These are phyloP conservation scores for Aspergillus viridinutans DNA, from an alignment of 2,329 filamentous ascomycete genomes.

Conservation along the genomic window DNA sequence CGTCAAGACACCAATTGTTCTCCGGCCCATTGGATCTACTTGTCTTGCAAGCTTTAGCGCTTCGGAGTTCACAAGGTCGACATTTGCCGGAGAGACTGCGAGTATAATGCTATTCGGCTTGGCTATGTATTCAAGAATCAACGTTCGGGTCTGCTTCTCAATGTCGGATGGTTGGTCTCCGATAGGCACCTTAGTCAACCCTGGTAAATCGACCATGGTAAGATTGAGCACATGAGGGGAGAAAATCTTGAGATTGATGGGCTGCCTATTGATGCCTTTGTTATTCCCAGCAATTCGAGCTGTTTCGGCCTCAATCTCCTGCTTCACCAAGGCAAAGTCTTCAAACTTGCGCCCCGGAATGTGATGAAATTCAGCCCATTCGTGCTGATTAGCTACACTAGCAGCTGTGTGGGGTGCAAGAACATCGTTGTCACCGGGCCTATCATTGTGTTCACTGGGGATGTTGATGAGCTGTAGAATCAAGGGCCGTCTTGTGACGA, in stretches of 20 bases:
- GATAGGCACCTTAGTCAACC: constrained; percentile 96
- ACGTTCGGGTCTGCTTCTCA: constrained; percentile 93
- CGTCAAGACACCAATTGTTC: constrained; percentile 94
- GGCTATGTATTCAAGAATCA: constrained; percentile 97
- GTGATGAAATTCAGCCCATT: constrained; percentile 97
- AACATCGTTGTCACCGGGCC: constrained; percentile 60
- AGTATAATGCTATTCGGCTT: constrained; percentile 98
- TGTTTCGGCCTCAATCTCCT: constrained; percentile 96
- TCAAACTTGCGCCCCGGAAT: constrained; percentile 83
- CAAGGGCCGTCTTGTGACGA: constrained; percentile 88
- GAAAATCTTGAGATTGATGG: constrained; percentile 98
- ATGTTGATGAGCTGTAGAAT: constrained; percentile 99
- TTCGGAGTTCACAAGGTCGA: constrained; percentile 97
- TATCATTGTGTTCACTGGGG: constrained; percentile 67
- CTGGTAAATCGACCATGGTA: constrained; percentile 92
- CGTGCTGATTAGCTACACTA: constrained; percentile 61
- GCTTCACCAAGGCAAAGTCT: constrained; percentile 88
- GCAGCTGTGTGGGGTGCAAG: constrained; percentile 72
- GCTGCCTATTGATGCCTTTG: constrained; percentile 95
- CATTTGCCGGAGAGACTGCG: constrained; percentile 93
- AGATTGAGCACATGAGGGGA: constrained; percentile 94
- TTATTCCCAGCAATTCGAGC: constrained; percentile 91
- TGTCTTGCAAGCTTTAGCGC: constrained; percentile 93
- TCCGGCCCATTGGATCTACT: constrained; percentile 88
- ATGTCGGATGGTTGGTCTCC: constrained; percentile 97